Conservation (phyloP, 208 protist species). For the Acanthamoeba lenticulata region DNA sequence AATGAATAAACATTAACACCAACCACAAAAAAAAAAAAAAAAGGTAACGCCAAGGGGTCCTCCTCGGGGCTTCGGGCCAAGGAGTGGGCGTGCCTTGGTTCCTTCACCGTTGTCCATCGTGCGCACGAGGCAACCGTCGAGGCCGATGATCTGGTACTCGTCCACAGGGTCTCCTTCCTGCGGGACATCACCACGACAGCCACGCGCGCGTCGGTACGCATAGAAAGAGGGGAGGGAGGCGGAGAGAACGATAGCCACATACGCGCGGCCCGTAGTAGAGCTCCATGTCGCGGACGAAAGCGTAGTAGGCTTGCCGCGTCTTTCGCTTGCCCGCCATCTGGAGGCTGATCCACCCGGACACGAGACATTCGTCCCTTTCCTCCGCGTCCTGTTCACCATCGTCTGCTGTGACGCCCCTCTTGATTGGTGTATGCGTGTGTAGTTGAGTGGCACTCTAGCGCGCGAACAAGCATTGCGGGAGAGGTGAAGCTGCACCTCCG, state of each 20-base stretch:
- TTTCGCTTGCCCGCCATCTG: slow-evolving; percentile 56
- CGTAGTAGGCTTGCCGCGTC: slow-evolving; percentile 17
- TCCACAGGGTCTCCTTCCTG: slow-evolving; percentile 14
- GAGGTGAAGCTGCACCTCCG: not conserved
- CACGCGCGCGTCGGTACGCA: no score
- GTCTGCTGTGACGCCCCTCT: not conserved
- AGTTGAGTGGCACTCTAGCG: no score
- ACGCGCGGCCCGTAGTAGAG: slow-evolving; percentile 9
- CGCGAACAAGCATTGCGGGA: not conserved
- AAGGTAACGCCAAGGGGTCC: no score
- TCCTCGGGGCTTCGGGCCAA: no score
- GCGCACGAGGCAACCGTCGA: slow-evolving; percentile 28
- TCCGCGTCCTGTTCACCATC: not conserved
- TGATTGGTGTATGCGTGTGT: no score
- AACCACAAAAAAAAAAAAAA: no score
- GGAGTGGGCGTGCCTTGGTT: no score
- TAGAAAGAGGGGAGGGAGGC: not conserved
- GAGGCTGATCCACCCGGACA: not conserved
- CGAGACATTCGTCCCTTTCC: not conserved
- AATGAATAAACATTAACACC: not conserved
- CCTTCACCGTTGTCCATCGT: slow-evolving; percentile 31
- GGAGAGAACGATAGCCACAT: no score
- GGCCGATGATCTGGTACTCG: not conserved
- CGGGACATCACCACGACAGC: no score
- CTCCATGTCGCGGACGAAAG: slow-evolving; percentile 9